These are phyloP conservation scores for Phytopythium delawarense DNA, from an alignment of 352 stramenopile species.

Conservation along the genomic window DNA sequence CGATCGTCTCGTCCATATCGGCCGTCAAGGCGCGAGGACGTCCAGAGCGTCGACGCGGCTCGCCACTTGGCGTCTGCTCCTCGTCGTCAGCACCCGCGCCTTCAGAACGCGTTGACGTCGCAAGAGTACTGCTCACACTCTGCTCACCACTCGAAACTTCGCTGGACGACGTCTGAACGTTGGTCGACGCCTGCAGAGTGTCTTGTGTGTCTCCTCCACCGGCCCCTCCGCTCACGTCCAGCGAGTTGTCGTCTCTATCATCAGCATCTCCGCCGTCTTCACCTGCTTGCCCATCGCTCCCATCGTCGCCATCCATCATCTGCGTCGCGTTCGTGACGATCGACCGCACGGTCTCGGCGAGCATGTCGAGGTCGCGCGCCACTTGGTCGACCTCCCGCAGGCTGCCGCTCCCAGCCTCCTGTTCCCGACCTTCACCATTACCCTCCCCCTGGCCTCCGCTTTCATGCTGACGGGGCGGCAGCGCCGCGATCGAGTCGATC, in stretches of 20 bases:
- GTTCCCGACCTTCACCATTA: neutral
- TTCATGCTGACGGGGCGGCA: neutral
- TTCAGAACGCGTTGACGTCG: too few relatives aligned
- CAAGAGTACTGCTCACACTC: neutral
- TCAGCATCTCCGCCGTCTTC: neutral
- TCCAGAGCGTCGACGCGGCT: neutral
- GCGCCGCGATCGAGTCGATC: neutral
- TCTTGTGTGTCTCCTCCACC: neutral
- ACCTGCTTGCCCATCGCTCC: neutral
- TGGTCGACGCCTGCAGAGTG: neutral
- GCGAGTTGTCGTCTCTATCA: neutral
- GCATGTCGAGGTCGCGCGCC: slow-evolving; percentile 46
- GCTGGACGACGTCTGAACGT: neutral
- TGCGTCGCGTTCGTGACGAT: slow-evolving; percentile 36
- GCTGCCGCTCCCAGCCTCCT: neutral
- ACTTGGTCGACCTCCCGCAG: slow-evolving; percentile 7
- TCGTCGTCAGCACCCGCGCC: neutral
- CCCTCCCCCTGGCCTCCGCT: neutral
- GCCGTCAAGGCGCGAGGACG: neutral
- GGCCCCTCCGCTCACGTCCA: neutral
- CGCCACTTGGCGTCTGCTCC: neutral
- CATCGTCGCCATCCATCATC: neutral
- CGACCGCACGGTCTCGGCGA: slow-evolving; percentile 53
- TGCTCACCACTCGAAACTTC: too few relatives aligned
- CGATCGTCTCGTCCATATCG: neutral